Evolutionary conservation across 371 early-diverging fungal genomes (phyloP), one percentile per base, ranked within the genome.

Genomic region (Apophysomyces elegans): DNA sequence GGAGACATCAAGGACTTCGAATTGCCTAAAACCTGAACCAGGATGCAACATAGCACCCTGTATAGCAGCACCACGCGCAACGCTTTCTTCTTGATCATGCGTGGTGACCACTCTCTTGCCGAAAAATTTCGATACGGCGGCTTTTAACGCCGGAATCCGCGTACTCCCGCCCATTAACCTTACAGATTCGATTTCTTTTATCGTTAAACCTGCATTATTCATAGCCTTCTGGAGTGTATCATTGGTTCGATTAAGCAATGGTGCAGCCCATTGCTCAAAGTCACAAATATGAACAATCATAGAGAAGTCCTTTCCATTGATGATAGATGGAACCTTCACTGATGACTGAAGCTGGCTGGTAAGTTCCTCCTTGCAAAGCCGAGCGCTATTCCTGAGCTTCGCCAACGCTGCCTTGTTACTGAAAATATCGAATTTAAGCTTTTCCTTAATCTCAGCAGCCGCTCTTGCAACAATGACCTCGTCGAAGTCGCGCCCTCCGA

Each of bases 41-140:
- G 97, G 96, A 35, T 94, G 94, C 63, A 95, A 79, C 77, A 96
- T 95, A 71, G 97, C 97, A 81, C 97, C 96, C 84, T 93, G 93
- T 59, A 96, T 86, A 41, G 97, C 97, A 67, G 94, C 93, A 68
- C 97, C 97, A 74, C 95, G 91, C 47, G 97, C 92, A 69, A 93
- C 89, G 41, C 96, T 95, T 81, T 96, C 97, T 73, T 97, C 97
- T 80, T 93, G 93, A 88, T 97, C 96, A 64, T 96, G 85, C 61
- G 96, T 96, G 68, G 90, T 96, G 69, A 90, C 87, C 63, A 95
- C 84, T 65, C 93, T 92, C 75, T 88, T 89, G 37, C 84, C 84
- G 74, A 97, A 95, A 84, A 90, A 88, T 61, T 90, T 84, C 68
- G 88, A 73, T 68, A 97, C 82, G 58, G 86, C 83, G 61, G 91